Base-by-base conservation (phyloP, 176 grass and related monocot genomes). In the Leersia perrieri region DNA sequence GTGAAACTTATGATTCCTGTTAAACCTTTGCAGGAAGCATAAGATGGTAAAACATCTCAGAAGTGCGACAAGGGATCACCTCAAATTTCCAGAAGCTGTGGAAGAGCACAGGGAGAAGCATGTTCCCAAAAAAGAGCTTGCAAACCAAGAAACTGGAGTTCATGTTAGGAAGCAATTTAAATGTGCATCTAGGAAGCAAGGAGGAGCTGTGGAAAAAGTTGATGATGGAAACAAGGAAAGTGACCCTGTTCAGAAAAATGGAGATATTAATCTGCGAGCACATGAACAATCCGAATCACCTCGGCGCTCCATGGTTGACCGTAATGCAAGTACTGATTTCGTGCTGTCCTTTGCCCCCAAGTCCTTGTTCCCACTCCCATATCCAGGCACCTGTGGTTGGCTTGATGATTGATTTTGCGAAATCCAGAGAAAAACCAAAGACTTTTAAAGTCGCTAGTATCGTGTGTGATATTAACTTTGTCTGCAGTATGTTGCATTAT, bases 1-100 rank as follows among this genome's bases (percentile, higher is more conserved):
- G 62, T 23, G 63, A 29, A 34, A 16, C 34, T 63, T 39, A 31
- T 32, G 41, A 44, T 33, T 68, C 15, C 6, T 60, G 69, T 63
- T n/a, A 58, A 63, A 73, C 60, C 44, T 80, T 68, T 75, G 28
- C 73, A 90, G 88, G 45, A 78, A 86, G 57, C 88, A 90, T 86
- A 45, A 66, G 62, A 86, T 90, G 61, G 72, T 68, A 5, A 22
- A 81, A 81, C 22, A 66, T 86, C 63, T 86, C 58, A 53, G 33
- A 58, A 90, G 72, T 28, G 73, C 88, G 66, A 73, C 10, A 30
- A 85, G 88, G 76, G 76, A 79, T 44, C 88, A 86, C 64, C 28
- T 86, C 39, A 77, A 61, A 62, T 90, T 90, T 69, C 87, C 81
- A 55, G 41, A 83, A 42, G 47, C 9, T 88, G 72, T 53, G 7